Percentiles rank a stretch among this genome's conserved stretches.
phyloP scores from a whole-genome alignment of 78 protist species.

The Anaeramoeba ignava region DNA sequence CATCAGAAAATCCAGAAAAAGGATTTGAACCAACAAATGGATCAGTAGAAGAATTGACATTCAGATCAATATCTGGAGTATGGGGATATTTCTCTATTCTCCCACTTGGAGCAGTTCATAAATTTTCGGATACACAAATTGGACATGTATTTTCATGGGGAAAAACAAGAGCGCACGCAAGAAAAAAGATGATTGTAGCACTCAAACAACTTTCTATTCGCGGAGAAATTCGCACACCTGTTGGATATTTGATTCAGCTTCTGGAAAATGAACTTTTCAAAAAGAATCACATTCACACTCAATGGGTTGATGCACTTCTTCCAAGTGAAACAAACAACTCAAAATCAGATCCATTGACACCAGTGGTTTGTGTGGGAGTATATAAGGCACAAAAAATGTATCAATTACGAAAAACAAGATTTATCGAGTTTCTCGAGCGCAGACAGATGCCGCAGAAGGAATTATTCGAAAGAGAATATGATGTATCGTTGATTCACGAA shows the following conservation, averaged over 20 bases:
- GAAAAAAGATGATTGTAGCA: constrained; percentile 59
- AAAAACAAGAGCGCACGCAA: constrained; percentile 58
- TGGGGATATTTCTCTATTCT: constrained; percentile 91
- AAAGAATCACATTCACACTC: constrained; percentile 53
- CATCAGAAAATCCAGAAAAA: constrained; percentile 94
- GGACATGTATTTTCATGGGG: constrained; percentile 89
- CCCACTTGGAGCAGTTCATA: constrained; percentile 52
- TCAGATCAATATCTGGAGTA: constrained; percentile 61
- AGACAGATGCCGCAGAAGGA: too few relatives aligned
- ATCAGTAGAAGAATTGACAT: constrained; percentile 58
- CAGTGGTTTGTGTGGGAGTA: constrained; percentile 56
- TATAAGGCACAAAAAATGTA: too few relatives aligned
- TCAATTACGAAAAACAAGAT: too few relatives aligned
- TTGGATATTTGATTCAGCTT: constrained; percentile 66
- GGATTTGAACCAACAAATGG: constrained; percentile 68
- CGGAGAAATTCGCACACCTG: constrained; percentile 78
- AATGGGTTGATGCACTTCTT: constrained; percentile 74
- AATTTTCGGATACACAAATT: constrained; percentile 77
- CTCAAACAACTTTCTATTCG: constrained; percentile 70
- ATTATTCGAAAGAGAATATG: too few relatives aligned
- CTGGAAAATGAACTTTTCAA: constrained; percentile 53
- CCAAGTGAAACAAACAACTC: too few relatives aligned
- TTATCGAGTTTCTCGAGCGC: too few relatives aligned
- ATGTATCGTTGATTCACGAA: too few relatives aligned
- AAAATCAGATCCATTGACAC: too few relatives aligned